Percentiles rank a stretch among this genome's conserved stretches.
Conservation (phyloP, 768 basidiomycete genomes). For the Kondoa subrosea region DNA sequence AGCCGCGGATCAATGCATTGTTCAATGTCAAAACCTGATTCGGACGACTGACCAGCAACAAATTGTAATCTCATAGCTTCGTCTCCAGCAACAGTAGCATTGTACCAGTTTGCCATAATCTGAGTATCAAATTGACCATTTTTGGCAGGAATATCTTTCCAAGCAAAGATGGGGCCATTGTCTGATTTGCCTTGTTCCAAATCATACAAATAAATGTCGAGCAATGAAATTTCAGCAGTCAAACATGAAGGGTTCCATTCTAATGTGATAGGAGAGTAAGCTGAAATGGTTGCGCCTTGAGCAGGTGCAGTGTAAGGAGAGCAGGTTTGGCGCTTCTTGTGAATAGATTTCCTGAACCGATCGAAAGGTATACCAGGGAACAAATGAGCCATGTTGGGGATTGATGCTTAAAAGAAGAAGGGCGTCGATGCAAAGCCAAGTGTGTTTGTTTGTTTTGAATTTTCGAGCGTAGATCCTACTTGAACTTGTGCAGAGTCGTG, state of each 20-base stretch:
- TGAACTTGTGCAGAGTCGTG: too few species aligned
- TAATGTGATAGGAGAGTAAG: background rate
- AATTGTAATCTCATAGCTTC: background rate
- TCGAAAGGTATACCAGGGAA: too few species aligned
- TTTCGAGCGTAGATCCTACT: too few species aligned
- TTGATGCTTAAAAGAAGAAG: too few species aligned
- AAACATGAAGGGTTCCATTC: background rate
- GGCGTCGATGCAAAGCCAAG: too few species aligned
- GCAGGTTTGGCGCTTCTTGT: background rate
- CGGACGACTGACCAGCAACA: background rate
- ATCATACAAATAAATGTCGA: slow-evolving; percentile 7
- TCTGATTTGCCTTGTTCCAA: background rate
- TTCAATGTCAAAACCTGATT: too few species aligned
- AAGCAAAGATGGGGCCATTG: background rate
- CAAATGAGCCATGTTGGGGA: too few species aligned
- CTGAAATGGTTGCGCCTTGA: background rate
- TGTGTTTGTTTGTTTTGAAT: too few species aligned
- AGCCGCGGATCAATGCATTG: background rate
- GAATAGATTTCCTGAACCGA: background rate
- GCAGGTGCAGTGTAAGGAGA: background rate
- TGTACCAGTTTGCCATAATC: background rate
- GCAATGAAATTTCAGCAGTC: background rate
- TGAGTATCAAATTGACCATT: background rate
- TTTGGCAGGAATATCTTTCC: background rate
- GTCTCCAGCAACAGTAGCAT: background rate